Evolutionary conservation across 1,284 basidiomycete species (phyloP), one percentile per base, ranked within the genome.

Genomic region (Ceratobasidium papillatum): DNA sequence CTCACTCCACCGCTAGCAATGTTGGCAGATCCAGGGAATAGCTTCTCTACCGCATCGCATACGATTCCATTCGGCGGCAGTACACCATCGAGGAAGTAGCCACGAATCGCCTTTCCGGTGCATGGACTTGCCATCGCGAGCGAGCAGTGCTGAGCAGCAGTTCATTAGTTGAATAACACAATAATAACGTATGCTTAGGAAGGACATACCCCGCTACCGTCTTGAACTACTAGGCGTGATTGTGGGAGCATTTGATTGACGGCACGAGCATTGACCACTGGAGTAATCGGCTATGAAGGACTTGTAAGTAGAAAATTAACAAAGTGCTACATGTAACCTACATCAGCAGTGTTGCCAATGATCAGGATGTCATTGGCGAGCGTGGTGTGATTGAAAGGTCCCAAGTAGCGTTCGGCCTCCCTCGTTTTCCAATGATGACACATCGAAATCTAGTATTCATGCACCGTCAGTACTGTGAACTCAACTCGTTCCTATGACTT

Each of bases 211-310:
- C 79, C 79, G 43, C 73, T 77, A 19, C 79, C 78, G 61, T 79
- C 77, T 62, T 79, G 79, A 17, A 79, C 66, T 14, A 79, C 66
- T 22, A 79, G 74, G 25, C 78, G 76, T 1, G 79, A 78, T 17
- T 78, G 65, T 4, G 74, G 72, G 61, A 79, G 75, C 75, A 79
- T 72, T n/a, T 69, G 65, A 65, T 79, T 79, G n/a, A 79, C 77
- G 3, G 77, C 52, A 32, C 76, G 75, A 17, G 79, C 79, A 65
- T 79, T 79, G 4, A 75, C 59, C 9, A 77, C 63, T 25, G 79
- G 79, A 8, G 79, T 79, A 45, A 79, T 78, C 9, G 79, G 79
- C 77, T 79, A 22, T 3, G 61, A 64, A 56, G 14, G 32, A 11
- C 62, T 4, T 47, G 7, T 43, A 51, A 22, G 43, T 19, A 32